These are phyloP conservation scores for Coelastrella sp. DNA, from an alignment of 139 green algal species.

Conservation along the genomic window DNA sequence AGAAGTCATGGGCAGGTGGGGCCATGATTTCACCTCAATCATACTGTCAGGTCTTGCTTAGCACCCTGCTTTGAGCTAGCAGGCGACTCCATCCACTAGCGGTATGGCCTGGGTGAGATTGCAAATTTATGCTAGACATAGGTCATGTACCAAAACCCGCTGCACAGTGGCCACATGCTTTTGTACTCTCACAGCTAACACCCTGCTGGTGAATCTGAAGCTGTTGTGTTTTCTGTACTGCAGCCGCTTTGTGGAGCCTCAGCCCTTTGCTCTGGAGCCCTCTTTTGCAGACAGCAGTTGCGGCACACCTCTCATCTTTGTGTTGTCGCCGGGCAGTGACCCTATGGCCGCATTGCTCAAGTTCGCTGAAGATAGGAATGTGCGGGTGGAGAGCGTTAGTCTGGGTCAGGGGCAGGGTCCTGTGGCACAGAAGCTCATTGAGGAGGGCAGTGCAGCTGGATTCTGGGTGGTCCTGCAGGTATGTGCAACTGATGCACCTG, in stretches of 20 bases:
- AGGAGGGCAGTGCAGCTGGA: conserved; percentile 72
- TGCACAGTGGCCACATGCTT: too few species aligned
- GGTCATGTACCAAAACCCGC: too few species aligned
- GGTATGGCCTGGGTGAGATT: background rate
- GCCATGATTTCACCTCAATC: too few species aligned
- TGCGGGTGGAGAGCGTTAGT: conserved; percentile 79
- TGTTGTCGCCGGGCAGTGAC: conserved; percentile 92
- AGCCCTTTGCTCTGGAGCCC: conserved; percentile 83
- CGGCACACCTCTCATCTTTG: conserved; percentile 89
- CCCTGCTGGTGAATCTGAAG: background rate
- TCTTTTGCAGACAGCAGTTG: conserved; percentile 80
- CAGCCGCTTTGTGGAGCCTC: conserved; percentile 81
- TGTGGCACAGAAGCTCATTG: conserved; percentile 74
- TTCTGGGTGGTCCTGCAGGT: conserved; percentile 83
- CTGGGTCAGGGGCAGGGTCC: conserved; percentile 88
- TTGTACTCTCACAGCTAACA: background rate
- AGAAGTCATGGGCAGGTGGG: conserved; percentile 65
- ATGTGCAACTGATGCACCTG: background rate
- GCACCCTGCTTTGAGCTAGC: too few species aligned
- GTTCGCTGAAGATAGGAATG: conserved; percentile 80
- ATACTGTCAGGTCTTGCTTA: too few species aligned
- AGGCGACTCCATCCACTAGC: too few species aligned
- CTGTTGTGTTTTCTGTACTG: background rate
- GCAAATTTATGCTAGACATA: background rate
- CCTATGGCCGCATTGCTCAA: conserved; percentile 86